These are phyloP conservation scores for Zygosaccharomyces sapae DNA, from an alignment of 1,139 yeast genomes.

Conservation along the genomic window DNA sequence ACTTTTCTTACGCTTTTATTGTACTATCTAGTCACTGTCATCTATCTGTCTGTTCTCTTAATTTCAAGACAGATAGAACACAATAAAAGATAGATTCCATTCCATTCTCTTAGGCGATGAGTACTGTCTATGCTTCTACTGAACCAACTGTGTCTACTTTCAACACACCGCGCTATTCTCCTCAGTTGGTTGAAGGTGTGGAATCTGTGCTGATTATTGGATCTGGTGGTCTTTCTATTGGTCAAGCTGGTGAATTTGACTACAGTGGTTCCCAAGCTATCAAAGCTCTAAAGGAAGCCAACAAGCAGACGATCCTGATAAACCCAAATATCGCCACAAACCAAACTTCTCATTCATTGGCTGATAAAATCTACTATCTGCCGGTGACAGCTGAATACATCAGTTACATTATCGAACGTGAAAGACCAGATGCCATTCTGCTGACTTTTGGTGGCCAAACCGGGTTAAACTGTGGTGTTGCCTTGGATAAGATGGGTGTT, in stretches of 20 bases:
- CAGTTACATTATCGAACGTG: slow-evolving; percentile 89
- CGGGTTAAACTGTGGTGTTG: slow-evolving; percentile 91
- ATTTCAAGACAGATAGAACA: not conserved
- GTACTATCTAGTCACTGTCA: too few relatives aligned
- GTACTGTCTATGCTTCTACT: slow-evolving; percentile 27
- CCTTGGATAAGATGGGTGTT: slow-evolving; percentile 88
- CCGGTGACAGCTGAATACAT: slow-evolving; percentile 98
- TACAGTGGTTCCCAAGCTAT: slow-evolving; percentile 98
- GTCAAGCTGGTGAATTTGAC: slow-evolving; percentile 99
- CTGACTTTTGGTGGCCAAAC: slow-evolving; percentile 99
- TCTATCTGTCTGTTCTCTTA: not conserved
- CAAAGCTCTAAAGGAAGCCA: slow-evolving; percentile 89
- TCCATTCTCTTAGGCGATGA: slow-evolving; percentile 10
- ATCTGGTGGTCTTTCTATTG: slow-evolving; percentile 95
- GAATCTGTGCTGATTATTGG: slow-evolving; percentile 89
- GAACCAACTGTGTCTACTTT: slow-evolving; percentile 30
- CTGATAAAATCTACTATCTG: slow-evolving; percentile 89
- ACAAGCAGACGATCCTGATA: slow-evolving; percentile 77
- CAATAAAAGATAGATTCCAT: not conserved
- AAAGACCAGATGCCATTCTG: slow-evolving; percentile 91
- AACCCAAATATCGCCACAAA: slow-evolving; percentile 98
- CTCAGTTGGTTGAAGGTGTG: slow-evolving; percentile 67
- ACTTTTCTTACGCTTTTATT: too few relatives aligned
- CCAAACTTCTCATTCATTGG: slow-evolving; percentile 92
- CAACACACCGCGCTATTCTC: slow-evolving; percentile 28